Base-by-base conservation (phyloP, 2,329 filamentous ascomycete genomes). In the Ilyonectria sp. region DNA sequence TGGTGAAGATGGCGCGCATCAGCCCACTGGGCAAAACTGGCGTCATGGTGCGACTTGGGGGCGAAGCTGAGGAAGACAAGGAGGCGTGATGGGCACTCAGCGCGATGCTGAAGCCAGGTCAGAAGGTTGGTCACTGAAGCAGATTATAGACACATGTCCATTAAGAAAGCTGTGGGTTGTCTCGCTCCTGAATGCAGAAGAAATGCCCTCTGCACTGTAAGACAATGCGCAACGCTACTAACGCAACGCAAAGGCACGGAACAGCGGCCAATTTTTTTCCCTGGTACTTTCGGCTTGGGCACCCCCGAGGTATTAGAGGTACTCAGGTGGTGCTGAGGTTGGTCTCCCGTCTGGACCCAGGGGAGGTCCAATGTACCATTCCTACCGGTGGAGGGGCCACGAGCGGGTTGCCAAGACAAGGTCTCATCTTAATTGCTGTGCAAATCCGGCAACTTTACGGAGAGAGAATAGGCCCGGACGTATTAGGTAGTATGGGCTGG, bases 341-440 rank as follows among this genome's bases (percentile, higher is more conserved):
- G 52, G 52, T 56, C 40, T 56, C 60, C 54, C 40, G 62, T 53
- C 40, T 47, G 50, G 52, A 57, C 47, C 61, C 52, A 50, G 35
- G 40, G 23, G 19, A 33, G 33, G 33, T 21, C 35, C 37, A 53
- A 44, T 58, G 53, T 70, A 81, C 73, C 75, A 77, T 71, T 70
- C 65, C 69, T 71, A 73, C 68, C 71, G 11, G 49, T 33, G 47
- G 65, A 68, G 73, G 74, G 35, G 57, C 1, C 53, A 67, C 40
- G 35, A 76, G 67, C 55, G 55, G 67, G 58, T 52, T 65, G 70
- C 68, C 64, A 73, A 75, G 71, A 70, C 62, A 69, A 53, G 59
- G 73, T 71, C 74, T 76, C 74, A 76, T 76, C 69, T 76, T 76
- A 74, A 74, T 73, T 74, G 71, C 66, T 67, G 66, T 52, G 63